Evolutionary conservation across 1,284 basidiomycete genomes (phyloP), one percentile per base, ranked within the genome.

Genomic region (Tylopilus orsonianus): DNA sequence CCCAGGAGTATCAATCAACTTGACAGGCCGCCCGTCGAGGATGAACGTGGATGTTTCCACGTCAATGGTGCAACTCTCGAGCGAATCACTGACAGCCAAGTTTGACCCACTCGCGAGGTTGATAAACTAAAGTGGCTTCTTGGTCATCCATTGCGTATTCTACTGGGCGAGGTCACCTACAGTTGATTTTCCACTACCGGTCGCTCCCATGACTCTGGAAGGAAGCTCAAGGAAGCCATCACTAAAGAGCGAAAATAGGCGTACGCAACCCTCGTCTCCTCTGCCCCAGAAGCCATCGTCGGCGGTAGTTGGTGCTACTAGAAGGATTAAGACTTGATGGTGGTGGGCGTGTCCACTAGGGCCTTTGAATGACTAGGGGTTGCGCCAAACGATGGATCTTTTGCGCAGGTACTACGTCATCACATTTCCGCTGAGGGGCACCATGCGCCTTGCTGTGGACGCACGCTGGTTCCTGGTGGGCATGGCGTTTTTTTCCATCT

Each of bases 161-260:
- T 39, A 7, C 39, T 23, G 10, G 16, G 37, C 24, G 4, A 27
- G 16, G 29, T 40, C 13, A 48, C 73, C 23, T 48, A 74, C 74
- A 1, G 72, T 66, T 19, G 74, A 68, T 51, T 75, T 75, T 29
- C 73, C 74, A 35, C 67, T 74, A 32, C 73, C 73, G 1, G 73
- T 74, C 12, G 70, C 61, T 9, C 73, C 74, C 72, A 75, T 74
- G 32, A 75, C 49, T 8, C 73, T 75, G 39, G 32, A 46, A n/a
- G 5, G 16, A 24, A 22, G 30, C 45, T 55, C 46, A 58, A 46
- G 40, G 16, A 38, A n/a, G 8, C 7, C 20, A 29, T 5, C 26
- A 8, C 36, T 0, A 8, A 41, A 34, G 36, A 22, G 30, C 26
- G 13, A 41, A 32, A 42, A 4, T 12, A 27, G 29, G 45, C 62